Conservation (phyloP, 2,329 filamentous ascomycete genomes). For the Pseudocercospora ulei region DNA sequence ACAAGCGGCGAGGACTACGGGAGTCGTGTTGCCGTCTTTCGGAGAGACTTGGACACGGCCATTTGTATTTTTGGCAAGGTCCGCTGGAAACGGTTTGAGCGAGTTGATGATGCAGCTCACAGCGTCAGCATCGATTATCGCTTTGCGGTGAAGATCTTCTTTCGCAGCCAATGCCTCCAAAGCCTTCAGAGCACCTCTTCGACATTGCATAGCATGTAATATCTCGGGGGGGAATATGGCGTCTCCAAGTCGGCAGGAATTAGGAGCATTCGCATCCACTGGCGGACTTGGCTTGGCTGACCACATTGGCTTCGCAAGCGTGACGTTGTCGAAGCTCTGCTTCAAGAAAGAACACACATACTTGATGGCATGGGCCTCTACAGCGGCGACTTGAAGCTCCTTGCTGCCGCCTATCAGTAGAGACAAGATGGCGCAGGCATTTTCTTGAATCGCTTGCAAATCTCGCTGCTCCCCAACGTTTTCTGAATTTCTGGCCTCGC, state of each 20-base stretch:
- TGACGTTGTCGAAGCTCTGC: constrained; percentile 53
- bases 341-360: constrained; percentile 56
- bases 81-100: constrained; percentile 50
- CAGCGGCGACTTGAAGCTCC: constrained; percentile 69
- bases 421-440: constrained; percentile 65
- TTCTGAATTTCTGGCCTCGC: constrained; percentile 17
- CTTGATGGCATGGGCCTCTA: constrained; percentile 57
- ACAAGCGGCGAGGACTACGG: constrained; percentile 76
- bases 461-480: constrained; percentile 30
- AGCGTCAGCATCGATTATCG: constrained; percentile 70
- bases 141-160: constrained; percentile 75
- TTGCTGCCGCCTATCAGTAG: constrained; percentile 69
- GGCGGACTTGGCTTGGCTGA: constrained; percentile 36
- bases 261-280: constrained; percentile 12
- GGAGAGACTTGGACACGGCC: constrained; percentile 34
- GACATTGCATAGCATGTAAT: constrained; percentile 61
- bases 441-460: constrained; percentile 51
- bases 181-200: constrained; percentile 67
- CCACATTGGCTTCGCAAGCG: constrained; percentile 48
- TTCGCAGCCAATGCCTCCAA: constrained; percentile 71
- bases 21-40: constrained; percentile 64
- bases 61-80: constrained; percentile 24
- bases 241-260: constrained; percentile 46
- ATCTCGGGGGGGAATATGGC: constrained; percentile 53
- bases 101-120: constrained; percentile 76